phyloP scores from a whole-genome alignment of 306 rosid species.

The Ziziphus jujuba region DNA sequence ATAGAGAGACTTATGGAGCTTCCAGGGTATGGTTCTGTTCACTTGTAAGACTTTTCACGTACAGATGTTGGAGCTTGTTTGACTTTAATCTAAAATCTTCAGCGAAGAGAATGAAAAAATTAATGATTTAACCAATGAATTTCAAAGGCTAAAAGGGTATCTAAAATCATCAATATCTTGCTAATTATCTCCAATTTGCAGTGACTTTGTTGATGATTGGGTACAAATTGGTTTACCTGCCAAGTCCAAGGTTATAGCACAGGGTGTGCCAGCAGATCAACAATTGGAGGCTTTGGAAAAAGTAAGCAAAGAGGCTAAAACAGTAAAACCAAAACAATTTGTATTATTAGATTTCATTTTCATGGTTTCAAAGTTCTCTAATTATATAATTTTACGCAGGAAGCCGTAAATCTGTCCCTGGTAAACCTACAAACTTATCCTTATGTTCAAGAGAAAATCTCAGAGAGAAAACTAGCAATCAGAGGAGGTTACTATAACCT shows the following conservation, averaged over 20 bases:
- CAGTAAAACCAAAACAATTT: not conserved
- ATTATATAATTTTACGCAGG: conserved; percentile 36
- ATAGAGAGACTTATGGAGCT: conserved; percentile 58
- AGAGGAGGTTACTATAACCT: conserved; percentile 65
- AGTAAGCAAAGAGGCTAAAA: conserved; percentile 26
- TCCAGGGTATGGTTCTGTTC: conserved; percentile 47
- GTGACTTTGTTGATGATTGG: conserved; percentile 80
- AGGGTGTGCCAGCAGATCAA: conserved; percentile 10
- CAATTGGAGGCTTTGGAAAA: conserved; percentile 41
- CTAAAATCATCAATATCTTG: not conserved
- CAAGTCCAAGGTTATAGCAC: conserved; percentile 33
- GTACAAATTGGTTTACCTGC: conserved; percentile 58
- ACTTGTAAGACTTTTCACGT: conserved; percentile 35
- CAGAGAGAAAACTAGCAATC: conserved; percentile 23
- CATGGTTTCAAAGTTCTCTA: too few species aligned
- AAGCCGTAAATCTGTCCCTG: conserved; percentile 60
- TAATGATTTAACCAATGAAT: not conserved
- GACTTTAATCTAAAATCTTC: not conserved
- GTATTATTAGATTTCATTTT: too few species aligned
- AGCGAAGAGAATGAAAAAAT: not conserved
- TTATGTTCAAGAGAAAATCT: conserved; percentile 34
- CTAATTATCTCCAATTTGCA: conserved; percentile 17
- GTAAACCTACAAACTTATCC: conserved; percentile 51
- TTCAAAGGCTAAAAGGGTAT: not conserved
- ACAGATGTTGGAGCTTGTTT: not conserved